phyloP scores from a whole-genome alignment of 305 asterid genomes.

The Fraxinus platypoda region DNA sequence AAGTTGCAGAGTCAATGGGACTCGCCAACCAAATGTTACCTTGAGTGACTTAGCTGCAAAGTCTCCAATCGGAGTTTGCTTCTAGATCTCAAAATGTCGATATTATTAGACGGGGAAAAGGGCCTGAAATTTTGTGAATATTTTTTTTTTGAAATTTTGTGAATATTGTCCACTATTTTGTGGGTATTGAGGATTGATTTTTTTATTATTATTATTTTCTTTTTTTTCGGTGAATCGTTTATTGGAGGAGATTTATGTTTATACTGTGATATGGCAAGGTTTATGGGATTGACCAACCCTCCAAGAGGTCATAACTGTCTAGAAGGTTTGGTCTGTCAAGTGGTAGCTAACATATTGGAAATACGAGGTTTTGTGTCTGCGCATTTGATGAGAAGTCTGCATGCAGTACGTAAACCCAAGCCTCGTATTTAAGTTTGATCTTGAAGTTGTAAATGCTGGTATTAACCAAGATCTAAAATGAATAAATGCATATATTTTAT shows the following conservation, averaged over 20 bases:
- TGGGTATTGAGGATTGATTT: constrained; percentile 1
- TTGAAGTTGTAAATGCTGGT: neutral
- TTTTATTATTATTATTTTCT: neutral
- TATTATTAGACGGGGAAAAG: neutral
- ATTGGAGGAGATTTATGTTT: neutral
- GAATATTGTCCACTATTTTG: neutral
- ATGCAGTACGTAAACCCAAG: neutral
- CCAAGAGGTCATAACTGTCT: neutral
- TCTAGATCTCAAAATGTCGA: constrained; percentile 12
- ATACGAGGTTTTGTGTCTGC: constrained; percentile 18
- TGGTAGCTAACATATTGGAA: constrained; percentile 26
- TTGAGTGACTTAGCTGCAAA: constrained; percentile 35
- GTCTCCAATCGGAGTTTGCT: constrained; percentile 1
- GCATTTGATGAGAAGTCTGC: neutral
- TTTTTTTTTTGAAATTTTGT: neutral
- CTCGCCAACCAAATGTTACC: constrained; percentile 67
- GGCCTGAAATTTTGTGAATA: neutral
- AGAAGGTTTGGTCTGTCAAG: neutral
- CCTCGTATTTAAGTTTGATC: neutral
- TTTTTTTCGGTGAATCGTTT: neutral
- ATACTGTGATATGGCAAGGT: neutral
- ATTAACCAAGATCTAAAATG: neutral
- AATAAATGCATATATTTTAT: neutral
- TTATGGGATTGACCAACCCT: constrained; percentile 16
- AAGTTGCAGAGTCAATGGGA: constrained; percentile 88